Evolutionary conservation across 2,329 filamentous ascomycete species (phyloP).

Genomic region (Aspergillus piperis): DNA sequence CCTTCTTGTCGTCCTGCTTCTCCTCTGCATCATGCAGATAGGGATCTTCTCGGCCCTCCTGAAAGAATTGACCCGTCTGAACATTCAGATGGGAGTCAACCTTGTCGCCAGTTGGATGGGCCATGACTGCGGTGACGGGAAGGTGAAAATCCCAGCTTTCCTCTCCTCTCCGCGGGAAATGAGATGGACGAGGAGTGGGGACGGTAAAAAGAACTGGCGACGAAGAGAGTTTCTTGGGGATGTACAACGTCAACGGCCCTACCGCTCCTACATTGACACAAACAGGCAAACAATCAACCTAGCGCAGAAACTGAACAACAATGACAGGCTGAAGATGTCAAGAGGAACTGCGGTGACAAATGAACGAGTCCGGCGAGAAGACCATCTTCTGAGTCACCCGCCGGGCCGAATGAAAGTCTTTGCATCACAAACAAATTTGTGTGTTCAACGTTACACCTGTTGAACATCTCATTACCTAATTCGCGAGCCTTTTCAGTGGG

Average conservation of each 20-base stretch:
- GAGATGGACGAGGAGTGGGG: not conserved
- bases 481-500: not conserved
- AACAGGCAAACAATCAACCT: not conserved
- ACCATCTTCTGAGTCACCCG: not conserved
- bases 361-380: not conserved
- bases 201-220: not conserved
- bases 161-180: not conserved
- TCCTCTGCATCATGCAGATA: constrained; percentile 16
- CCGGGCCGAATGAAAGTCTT: not conserved
- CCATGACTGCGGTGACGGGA: not conserved
- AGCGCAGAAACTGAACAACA: not conserved
- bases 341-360: not conserved
- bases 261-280: constrained; percentile 1
- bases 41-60: not conserved
- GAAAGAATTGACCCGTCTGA: not conserved
- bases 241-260: not conserved
- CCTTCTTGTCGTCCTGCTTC: constrained; percentile 17
- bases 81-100: not conserved
- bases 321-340: not conserved
- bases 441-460: not conserved
- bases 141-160: not conserved
- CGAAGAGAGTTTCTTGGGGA: not conserved
- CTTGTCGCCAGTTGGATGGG: not conserved
- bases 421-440: not conserved
- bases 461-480: constrained; percentile 1